These are phyloP conservation scores for Chlamydomonas reinhardtii DNA, from an alignment of 163 green algal species.

Conservation along the genomic window DNA sequence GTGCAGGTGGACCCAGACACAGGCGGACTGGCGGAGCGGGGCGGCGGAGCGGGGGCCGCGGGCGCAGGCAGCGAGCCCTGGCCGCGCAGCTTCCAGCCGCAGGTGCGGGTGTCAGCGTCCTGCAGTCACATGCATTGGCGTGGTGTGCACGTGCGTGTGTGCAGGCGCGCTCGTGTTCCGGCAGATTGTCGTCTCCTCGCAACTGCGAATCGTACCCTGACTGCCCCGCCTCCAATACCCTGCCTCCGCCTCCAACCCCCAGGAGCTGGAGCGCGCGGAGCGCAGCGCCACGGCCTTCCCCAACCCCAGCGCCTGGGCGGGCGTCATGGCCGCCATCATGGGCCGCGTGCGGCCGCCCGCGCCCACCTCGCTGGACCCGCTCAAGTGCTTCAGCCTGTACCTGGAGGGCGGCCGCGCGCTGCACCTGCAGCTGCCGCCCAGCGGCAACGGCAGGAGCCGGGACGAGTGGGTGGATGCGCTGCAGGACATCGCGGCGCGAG, in stretches of 20 bases:
- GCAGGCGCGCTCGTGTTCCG: too few species aligned
- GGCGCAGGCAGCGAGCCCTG: background rate
- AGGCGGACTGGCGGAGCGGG: background rate
- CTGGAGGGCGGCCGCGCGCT: constrained; percentile 30
- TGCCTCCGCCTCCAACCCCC: background rate
- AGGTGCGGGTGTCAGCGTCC: background rate
- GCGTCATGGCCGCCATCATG: constrained; percentile 1
- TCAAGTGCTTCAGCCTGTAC: constrained; percentile 14
- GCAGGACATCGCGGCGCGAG: background rate
- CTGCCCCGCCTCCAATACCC: too few species aligned
- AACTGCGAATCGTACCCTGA: too few species aligned
- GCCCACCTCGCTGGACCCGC: constrained; percentile 1
- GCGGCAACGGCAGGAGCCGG: constrained; percentile 37
- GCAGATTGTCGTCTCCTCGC: too few species aligned
- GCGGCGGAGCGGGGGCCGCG: background rate
- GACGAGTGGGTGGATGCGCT: constrained; percentile 45
- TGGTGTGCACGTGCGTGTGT: too few species aligned
- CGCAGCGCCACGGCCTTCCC: constrained; percentile 6
- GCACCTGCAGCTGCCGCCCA: constrained; percentile 39
- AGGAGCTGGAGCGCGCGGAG: constrained; percentile 33
- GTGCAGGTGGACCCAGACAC: constrained; percentile 22
- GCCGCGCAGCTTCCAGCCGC: constrained; percentile 1
- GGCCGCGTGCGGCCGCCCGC: background rate
- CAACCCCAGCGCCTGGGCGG: constrained; percentile 34
- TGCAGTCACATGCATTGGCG: too few species aligned